These are phyloP conservation scores for Saprolegnia diclina DNA, from an alignment of 352 stramenopile species.

Conservation along the genomic window DNA sequence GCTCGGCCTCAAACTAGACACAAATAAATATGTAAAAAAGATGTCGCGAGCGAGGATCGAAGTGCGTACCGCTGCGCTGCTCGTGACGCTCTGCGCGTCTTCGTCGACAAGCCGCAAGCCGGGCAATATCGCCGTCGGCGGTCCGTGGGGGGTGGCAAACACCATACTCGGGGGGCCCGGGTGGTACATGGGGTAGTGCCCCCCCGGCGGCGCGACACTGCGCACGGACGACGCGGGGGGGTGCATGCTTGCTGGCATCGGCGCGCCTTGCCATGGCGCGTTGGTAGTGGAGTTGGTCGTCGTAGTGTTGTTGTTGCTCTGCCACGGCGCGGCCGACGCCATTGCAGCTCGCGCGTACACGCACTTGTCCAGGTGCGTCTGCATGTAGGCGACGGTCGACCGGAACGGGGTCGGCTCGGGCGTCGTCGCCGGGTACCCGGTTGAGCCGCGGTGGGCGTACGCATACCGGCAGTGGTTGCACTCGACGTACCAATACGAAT, in stretches of 20 bases:
- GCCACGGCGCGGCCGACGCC: not conserved
- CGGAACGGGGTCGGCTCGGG: constrained; percentile 10
- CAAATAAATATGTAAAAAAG: too few relatives aligned
- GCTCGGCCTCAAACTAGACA: constrained; percentile 7
- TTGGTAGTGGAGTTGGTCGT: too few relatives aligned
- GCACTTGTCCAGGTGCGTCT: constrained; percentile 13
- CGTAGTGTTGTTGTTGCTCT: not conserved
- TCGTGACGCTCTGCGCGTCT: not conserved
- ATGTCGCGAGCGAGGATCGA: too few relatives aligned
- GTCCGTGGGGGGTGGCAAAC: not conserved
- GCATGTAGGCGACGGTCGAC: constrained; percentile 17
- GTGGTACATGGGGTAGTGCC: too few relatives aligned
- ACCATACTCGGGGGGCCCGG: too few relatives aligned
- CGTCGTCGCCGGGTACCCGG: not conserved
- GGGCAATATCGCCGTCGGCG: not conserved
- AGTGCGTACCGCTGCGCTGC: not conserved
- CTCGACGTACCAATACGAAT: constrained; percentile 24
- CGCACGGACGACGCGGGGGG: too few relatives aligned
- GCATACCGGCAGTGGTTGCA: constrained; percentile 14
- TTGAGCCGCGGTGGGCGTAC: constrained; percentile 1
- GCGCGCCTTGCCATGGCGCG: too few relatives aligned
- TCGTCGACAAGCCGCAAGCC: not conserved
- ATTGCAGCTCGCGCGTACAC: not conserved
- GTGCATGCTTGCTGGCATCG: too few relatives aligned
- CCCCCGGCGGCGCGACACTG: too few relatives aligned